phyloP scores from a whole-genome alignment of 2,329 filamentous ascomycete species.

The Alternaria arborescens region DNA sequence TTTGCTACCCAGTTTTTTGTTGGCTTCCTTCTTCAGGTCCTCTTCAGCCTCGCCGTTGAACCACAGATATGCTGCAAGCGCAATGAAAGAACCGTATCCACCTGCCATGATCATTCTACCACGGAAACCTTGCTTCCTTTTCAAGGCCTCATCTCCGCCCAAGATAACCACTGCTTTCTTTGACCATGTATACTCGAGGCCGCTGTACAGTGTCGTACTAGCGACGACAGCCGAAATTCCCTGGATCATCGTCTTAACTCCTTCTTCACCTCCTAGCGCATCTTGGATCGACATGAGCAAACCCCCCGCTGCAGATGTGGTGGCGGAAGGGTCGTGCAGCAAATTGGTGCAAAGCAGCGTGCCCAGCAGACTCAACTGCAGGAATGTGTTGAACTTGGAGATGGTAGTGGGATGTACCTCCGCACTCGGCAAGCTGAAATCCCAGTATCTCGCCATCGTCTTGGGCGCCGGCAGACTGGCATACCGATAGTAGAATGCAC shows the following conservation, averaged over 20 bases:
- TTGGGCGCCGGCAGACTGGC: constrained; percentile 93
- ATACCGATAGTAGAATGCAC: constrained; percentile 95
- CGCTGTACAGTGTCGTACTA: constrained; percentile 90
- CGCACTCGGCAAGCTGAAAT: constrained; percentile 89
- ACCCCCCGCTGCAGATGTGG: constrained; percentile 57
- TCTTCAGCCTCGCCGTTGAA: constrained; percentile 26
- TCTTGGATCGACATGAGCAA: constrained; percentile 37
- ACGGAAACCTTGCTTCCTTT: constrained; percentile 58
- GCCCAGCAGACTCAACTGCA: constrained; percentile 88
- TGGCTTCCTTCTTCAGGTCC: constrained; percentile 15
- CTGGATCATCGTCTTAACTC: constrained; percentile 47
- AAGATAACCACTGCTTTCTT: constrained; percentile 94
- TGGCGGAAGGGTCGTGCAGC: constrained; percentile 63
- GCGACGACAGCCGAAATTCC: constrained; percentile 79
- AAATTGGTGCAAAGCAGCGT: constrained; percentile 83
- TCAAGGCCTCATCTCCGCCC: constrained; percentile 57
- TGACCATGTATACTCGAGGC: constrained; percentile 87
- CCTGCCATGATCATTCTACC: constrained; percentile 59
- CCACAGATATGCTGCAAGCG: constrained; percentile 48
- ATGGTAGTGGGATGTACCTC: constrained; percentile 85
- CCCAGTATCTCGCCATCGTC: constrained; percentile 93
- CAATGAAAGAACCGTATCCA: constrained; percentile 56
- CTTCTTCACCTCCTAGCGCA: constrained; percentile 39
- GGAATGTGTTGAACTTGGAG: constrained; percentile 89
- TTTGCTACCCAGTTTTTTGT: constrained; percentile 9